These are phyloP conservation scores for Hymenoscyphus fructigenus DNA, from an alignment of 2,329 filamentous ascomycete genomes.

Conservation along the genomic window DNA sequence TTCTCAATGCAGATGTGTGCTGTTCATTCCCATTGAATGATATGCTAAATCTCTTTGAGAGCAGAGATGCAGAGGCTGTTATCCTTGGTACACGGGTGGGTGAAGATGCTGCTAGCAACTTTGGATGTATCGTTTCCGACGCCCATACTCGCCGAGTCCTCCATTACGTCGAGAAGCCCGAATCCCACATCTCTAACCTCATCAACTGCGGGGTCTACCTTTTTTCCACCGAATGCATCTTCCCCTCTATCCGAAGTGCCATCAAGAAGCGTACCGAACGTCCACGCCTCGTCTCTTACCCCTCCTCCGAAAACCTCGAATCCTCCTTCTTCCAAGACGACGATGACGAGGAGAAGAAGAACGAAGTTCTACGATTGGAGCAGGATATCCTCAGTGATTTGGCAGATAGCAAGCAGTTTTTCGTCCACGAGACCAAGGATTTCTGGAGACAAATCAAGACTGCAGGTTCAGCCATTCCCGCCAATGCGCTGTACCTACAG, in stretches of 20 bases:
- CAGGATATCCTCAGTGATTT: slow-evolving; percentile 96
- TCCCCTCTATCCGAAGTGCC: slow-evolving; percentile 88
- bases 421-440: slow-evolving; percentile 96
- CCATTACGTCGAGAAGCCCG: slow-evolving; percentile 99
- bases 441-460: slow-evolving; percentile 99
- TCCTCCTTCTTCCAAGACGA: slow-evolving; percentile 65
- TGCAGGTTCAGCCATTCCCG: slow-evolving; percentile 91
- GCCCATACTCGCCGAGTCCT: slow-evolving; percentile 90
- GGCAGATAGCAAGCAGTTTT: slow-evolving; percentile 96
- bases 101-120: slow-evolving; percentile 91
- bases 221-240: slow-evolving; percentile 92
- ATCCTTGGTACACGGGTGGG: slow-evolving; percentile 90
- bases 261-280: slow-evolving; percentile 95
- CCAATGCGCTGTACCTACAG: slow-evolving; percentile 93
- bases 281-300: slow-evolving; percentile 89
- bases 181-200: slow-evolving; percentile 94
- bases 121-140: slow-evolving; percentile 96
- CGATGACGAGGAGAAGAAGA: slow-evolving; percentile 73
- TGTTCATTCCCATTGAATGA: slow-evolving; percentile 95
- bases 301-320: slow-evolving; percentile 90
- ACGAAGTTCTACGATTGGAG: slow-evolving; percentile 88
- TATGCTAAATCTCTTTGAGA: slow-evolving; percentile 92
- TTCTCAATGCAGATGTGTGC: slow-evolving; percentile 97
- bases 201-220: slow-evolving; percentile 99
- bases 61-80: slow-evolving; percentile 94